These are phyloP conservation scores for Fraxinus baroniana DNA, from an alignment of 305 asterid genomes.

Conservation along the genomic window DNA sequence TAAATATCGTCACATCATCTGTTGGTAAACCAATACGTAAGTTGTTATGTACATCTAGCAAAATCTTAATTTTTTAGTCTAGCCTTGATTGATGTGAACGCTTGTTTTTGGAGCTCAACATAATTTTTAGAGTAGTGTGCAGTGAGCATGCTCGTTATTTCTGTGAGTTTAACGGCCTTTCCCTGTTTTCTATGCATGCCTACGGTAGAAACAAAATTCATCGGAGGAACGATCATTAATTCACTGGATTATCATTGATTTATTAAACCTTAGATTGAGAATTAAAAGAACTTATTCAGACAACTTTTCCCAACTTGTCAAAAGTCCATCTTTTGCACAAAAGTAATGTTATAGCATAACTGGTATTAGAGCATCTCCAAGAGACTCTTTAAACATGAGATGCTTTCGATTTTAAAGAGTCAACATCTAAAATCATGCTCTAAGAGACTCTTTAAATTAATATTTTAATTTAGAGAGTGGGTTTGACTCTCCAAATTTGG, in stretches of 20 bases:
- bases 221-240: neutral
- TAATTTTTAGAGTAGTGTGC: slow-evolving; percentile 22
- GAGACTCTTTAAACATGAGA: no score
- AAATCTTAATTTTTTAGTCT: no score
- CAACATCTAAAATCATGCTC: no score
- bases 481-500: no score
- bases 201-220: neutral
- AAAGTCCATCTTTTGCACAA: neutral
- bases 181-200: slow-evolving; percentile 26
- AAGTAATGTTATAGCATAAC: no score
- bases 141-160: slow-evolving; percentile 14
- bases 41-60: no score
- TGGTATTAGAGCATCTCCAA: no score
- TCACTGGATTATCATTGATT: neutral
- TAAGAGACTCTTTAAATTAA: no score
- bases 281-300: neutral
- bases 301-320: neutral
- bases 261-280: neutral
- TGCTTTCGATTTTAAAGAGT: no score
- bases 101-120: neutral
- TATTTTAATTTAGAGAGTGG: no score
- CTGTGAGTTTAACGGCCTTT: neutral
- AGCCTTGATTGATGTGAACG: slow-evolving; percentile 23
- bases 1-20: no score
- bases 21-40: no score